These are phyloP conservation scores for Aspergillus ibericus DNA, from an alignment of 2,329 filamentous ascomycete species.

Conservation along the genomic window DNA sequence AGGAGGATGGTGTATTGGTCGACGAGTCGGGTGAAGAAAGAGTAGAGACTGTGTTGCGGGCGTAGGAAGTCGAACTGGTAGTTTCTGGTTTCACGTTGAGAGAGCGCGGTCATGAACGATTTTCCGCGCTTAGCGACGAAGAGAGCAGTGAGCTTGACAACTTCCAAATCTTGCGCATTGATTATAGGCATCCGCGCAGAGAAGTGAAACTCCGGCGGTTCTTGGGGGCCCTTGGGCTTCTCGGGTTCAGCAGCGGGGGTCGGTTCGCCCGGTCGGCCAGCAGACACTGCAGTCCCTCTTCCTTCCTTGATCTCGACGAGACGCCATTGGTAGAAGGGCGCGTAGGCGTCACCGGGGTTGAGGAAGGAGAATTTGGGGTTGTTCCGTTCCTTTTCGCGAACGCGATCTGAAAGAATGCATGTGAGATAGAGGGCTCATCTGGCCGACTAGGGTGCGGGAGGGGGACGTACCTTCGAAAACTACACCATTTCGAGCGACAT, in stretches of 20 bases:
- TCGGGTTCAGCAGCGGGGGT: conserved; percentile 54
- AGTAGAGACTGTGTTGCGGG: conserved; percentile 92
- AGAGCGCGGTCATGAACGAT: conserved; percentile 84
- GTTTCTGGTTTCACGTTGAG: conserved; percentile 84
- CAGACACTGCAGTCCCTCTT: conserved; percentile 73
- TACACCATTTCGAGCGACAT: conserved; percentile 68
- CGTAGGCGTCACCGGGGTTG: conserved; percentile 75
- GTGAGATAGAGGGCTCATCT: not conserved
- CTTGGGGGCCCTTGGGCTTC: conserved; percentile 77
- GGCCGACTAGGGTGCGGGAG: not conserved
- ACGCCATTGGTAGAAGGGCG: conserved; percentile 87
- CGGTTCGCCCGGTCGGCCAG: conserved; percentile 69
- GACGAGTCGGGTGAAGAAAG: conserved; percentile 88
- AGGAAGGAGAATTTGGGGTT: conserved; percentile 95
- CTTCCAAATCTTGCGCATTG: conserved; percentile 84
- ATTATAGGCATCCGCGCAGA: conserved; percentile 97
- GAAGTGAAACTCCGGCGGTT: conserved; percentile 86
- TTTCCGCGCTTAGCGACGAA: conserved; percentile 93
- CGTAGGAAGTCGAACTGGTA: conserved; percentile 95
- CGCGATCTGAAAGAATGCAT: conserved; percentile 56
- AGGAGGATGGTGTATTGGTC: conserved; percentile 89
- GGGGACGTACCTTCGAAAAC: conserved; percentile 62
- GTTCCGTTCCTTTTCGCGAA: conserved; percentile 77
- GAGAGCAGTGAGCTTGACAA: conserved; percentile 74
- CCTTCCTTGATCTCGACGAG: conserved; percentile 82